phyloP scores from a whole-genome alignment of 169 alveolate species.

The Eimeria mitis region DNA sequence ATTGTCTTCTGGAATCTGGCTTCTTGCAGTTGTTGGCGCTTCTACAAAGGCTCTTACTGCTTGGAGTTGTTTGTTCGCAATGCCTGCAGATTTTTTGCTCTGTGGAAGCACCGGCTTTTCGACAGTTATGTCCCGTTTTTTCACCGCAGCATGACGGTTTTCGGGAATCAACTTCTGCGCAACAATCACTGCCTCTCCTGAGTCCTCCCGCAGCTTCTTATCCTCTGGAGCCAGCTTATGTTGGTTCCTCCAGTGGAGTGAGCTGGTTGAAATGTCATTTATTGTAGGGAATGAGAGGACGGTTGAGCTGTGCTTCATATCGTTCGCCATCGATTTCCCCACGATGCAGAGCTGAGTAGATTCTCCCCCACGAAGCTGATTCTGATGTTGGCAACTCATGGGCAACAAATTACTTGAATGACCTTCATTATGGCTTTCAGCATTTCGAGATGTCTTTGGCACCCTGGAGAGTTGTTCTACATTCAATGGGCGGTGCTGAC shows the following conservation, averaged over 20 bases:
- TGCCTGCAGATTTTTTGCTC: background rate
- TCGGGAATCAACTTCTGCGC: background rate
- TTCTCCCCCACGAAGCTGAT: background rate
- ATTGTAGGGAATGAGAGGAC: background rate
- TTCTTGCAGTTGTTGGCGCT: background rate
- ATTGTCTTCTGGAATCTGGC: background rate
- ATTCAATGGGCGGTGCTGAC: too few relatives aligned
- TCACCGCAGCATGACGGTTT: background rate
- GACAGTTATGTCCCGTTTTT: background rate
- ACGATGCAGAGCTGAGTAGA: background rate
- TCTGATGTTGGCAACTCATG: background rate
- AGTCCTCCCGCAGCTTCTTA: background rate
- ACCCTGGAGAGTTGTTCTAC: background rate
- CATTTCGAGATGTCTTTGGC: background rate
- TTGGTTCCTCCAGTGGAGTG: background rate
- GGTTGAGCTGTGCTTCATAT: background rate
- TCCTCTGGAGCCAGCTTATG: background rate
- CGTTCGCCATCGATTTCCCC: slow-evolving; percentile 17
- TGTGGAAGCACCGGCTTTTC: too few relatives aligned
- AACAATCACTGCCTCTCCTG: background rate
- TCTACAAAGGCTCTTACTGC: background rate
- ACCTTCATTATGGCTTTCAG: too few relatives aligned
- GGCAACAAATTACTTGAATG: background rate
- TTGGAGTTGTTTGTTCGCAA: background rate
- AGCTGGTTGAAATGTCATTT: background rate